phyloP scores from a whole-genome alignment of 2,329 filamentous ascomycete genomes.

The Fusarium euwallaceae region DNA sequence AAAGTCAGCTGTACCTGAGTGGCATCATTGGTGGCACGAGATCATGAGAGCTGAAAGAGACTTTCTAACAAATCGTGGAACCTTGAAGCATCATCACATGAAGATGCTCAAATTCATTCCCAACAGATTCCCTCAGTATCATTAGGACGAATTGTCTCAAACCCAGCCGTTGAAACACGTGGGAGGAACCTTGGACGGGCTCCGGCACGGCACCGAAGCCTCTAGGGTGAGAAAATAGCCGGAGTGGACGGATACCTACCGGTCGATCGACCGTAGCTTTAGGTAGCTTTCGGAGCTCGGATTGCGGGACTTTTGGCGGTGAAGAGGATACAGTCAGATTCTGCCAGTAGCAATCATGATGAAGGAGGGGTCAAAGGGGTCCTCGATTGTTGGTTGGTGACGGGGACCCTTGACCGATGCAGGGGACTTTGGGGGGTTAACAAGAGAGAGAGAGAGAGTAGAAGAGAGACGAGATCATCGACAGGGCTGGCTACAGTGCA shows the following conservation, averaged over 20 bases:
- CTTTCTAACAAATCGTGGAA: background rate
- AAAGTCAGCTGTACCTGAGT: background rate
- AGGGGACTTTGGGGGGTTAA: constrained; percentile 20
- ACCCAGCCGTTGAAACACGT: constrained; percentile 34
- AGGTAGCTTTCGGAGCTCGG: background rate
- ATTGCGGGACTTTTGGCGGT: constrained; percentile 19
- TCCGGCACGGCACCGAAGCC: background rate
- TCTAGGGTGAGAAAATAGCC: constrained; percentile 6
- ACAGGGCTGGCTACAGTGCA: constrained; percentile 7
- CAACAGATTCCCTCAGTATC: background rate
- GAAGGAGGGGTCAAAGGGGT: constrained; percentile 22
- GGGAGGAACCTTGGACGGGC: constrained; percentile 5
- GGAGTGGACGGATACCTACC: background rate
- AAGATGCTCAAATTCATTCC: background rate
- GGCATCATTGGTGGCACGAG: constrained; percentile 1
- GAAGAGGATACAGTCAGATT: constrained; percentile 6
- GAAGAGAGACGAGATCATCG: constrained; percentile 26
- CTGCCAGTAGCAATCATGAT: constrained; percentile 32
- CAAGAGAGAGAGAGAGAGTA: background rate
- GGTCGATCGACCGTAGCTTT: background rate
- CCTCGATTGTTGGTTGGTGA: constrained; percentile 20
- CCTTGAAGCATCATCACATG: background rate
- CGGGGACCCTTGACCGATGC: constrained; percentile 27
- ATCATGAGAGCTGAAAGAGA: constrained; percentile 5
- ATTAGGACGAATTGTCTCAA: background rate